Percentiles rank a stretch among this genome's conserved stretches.
phyloP scores from a whole-genome alignment of 2,329 filamentous ascomycete species.

The Ceratocystis smalleyi region DNA sequence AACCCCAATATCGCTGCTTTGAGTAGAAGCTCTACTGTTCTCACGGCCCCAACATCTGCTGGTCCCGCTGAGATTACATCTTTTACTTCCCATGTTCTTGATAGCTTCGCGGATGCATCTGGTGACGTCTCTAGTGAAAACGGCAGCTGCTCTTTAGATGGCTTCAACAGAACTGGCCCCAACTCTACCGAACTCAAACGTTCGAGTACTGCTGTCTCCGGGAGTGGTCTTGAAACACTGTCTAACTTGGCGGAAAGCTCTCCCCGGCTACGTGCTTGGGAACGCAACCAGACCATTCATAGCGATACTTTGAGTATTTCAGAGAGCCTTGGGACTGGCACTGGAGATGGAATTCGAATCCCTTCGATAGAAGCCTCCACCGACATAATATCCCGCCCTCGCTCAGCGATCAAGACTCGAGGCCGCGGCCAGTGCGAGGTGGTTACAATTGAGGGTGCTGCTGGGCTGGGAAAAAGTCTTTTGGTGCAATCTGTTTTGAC shows the following conservation, averaged over 20 bases:
- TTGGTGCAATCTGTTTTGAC: constrained; percentile 47
- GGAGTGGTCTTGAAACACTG: constrained; percentile 5
- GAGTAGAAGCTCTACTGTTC: constrained; percentile 19
- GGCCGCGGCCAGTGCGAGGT: constrained; percentile 49
- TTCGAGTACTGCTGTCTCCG: not conserved
- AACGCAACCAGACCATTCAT: constrained; percentile 37
- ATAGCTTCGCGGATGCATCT: constrained; percentile 21
- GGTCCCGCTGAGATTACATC: constrained; percentile 40
- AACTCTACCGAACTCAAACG: constrained; percentile 20
- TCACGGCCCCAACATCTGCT: constrained; percentile 18
- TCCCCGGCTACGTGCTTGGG: constrained; percentile 31
- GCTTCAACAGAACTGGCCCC: constrained; percentile 27
- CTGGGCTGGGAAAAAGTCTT: constrained; percentile 49
- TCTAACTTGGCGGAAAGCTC: constrained; percentile 11
- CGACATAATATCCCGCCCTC: constrained; percentile 30
- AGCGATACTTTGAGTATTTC: constrained; percentile 33
- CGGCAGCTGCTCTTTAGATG: constrained; percentile 38
- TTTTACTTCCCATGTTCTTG: constrained; percentile 35
- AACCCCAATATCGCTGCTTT: constrained; percentile 17
- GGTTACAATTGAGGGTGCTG: constrained; percentile 43
- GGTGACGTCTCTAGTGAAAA: constrained; percentile 45
- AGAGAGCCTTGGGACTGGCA: constrained; percentile 27
- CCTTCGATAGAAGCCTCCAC: constrained; percentile 10
- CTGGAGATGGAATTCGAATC: constrained; percentile 20
- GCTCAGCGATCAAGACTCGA: constrained; percentile 42